Conservation (phyloP, 2,329 filamentous ascomycete species). For the Aulographum hederae region DNA sequence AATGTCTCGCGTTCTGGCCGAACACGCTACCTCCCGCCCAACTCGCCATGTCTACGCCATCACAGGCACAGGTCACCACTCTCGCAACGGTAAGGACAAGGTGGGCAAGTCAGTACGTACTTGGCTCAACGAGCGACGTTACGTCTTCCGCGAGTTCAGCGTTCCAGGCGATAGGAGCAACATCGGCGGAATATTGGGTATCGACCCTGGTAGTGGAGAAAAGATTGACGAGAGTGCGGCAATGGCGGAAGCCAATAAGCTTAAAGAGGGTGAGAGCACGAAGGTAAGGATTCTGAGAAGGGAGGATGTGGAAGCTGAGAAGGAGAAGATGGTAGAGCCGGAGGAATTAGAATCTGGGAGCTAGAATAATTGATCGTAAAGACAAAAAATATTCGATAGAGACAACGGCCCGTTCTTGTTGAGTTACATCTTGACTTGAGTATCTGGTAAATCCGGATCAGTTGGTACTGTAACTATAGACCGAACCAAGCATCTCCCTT, state of each 20-base stretch:
- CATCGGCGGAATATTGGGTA: conserved; percentile 44
- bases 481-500: no score
- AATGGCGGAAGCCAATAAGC: not conserved
- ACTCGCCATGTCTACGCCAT: conserved; percentile 76
- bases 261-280: conserved; percentile 14
- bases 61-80: conserved; percentile 91
- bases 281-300: conserved; percentile 18
- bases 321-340: no score
- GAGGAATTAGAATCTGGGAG: no score
- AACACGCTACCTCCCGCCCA: conserved; percentile 46
- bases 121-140: conserved; percentile 90
- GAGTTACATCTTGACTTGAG: no score
- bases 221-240: conserved; percentile 16
- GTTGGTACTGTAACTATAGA: no score
- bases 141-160: conserved; percentile 88
- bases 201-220: conserved; percentile 43
- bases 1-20: conserved; percentile 68
- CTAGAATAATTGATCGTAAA: no score
- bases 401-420: no score
- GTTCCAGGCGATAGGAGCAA: conserved; percentile 91
- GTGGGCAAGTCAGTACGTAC: conserved; percentile 82
- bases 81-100: conserved; percentile 97
- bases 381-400: no score
- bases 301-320: conserved; percentile 10
- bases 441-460: no score